A percentile compares a stretch with the other conserved stretches of the same genome.
Evolutionary conservation across 2,329 filamentous ascomycete species (phyloP).

Genomic region (Claviceps capensis): DNA sequence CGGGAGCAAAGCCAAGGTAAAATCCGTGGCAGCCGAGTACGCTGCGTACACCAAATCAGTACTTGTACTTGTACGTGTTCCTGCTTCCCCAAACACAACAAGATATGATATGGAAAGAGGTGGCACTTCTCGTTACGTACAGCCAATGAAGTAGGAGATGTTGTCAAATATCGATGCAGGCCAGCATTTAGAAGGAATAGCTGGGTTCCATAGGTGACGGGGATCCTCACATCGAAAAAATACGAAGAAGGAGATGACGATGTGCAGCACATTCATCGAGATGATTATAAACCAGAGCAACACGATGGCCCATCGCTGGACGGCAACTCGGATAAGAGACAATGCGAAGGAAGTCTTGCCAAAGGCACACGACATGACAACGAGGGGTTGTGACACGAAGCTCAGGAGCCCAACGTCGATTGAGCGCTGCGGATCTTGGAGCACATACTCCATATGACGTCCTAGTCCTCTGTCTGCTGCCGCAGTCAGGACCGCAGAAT

Average conservation of each 20-base stretch:
- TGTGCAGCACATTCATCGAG: conserved; percentile 3
- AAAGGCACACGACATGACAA: conserved; percentile 6
- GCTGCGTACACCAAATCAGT: not conserved
- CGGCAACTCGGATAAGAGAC: conserved; percentile 4
- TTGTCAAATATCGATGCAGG: not conserved
- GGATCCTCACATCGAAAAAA: conserved; percentile 4
- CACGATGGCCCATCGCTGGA: conserved; percentile 3
- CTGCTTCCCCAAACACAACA: not conserved
- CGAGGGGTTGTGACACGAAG: conserved; percentile 5
- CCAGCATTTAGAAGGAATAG: conserved; percentile 3
- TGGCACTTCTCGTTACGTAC: conserved; percentile 1
- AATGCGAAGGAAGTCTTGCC: conserved; percentile 6
- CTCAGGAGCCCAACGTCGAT: conserved; percentile 4
- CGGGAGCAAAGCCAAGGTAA: conserved; percentile 4
- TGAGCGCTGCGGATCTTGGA: conserved; percentile 1
- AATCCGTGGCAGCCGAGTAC: conserved; percentile 5
- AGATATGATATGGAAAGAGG: not conserved
- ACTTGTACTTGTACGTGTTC: not conserved
- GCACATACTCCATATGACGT: conserved; percentile 2
- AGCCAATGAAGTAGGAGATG: conserved; percentile 4
- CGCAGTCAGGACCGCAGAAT: conserved; percentile 2
- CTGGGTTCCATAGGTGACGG: conserved; percentile 4
- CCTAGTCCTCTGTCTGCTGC: conserved; percentile 6
- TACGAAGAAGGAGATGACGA: conserved; percentile 4
- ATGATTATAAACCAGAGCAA: conserved; percentile 6